Evolutionary conservation across 306 rosid species (phyloP), one percentile per base, ranked within the genome.

Genomic region (Ammopiptanthus mongolicus): DNA sequence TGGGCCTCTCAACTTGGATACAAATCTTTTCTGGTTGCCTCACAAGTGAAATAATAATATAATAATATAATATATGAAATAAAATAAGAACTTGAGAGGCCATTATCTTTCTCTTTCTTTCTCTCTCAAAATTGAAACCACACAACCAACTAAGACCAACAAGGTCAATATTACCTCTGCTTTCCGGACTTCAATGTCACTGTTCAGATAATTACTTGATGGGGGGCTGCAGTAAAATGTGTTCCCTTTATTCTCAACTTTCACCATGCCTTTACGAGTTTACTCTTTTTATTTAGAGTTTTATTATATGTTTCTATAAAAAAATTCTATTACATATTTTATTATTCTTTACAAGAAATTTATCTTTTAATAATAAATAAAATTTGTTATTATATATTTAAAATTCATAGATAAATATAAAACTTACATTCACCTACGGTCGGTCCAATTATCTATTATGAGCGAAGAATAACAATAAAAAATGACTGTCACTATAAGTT

Each of bases 41-140:
- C 13, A 34, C 12, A 60, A 60, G 65, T 47, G 15, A 39, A 34
- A 41, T 31, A 1, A 31, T 1, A 33, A 29, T 29, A 1, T 29
- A n/a, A n/a, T n/a, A n/a, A n/a, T n/a, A n/a, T n/a, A n/a, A n/a
- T n/a, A n/a, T n/a, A n/a, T n/a, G n/a, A n/a, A n/a, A n/a, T n/a
- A n/a, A n/a, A 42, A 8, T 31, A 23, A 60, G 6, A 2, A 21
- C 6, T 17, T 22, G 15, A 18, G 69, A 37, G 2, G 19, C 15
- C 39, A 36, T 6, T n/a, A 56, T 23, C 14, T 63, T 62, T 62
- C 79, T 62, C 71, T 74, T 6, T n/a, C 71, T 23, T 13, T 63
- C 71, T 62, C 79, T 62, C 71, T 74, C 41, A 10, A 53, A 65
- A 65, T 65, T 65, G 73, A 28, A 23, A 52, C 73, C 65, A 75